phyloP scores from a whole-genome alignment of 1,284 basidiomycete species.

The Ustilago cynodontis region DNA sequence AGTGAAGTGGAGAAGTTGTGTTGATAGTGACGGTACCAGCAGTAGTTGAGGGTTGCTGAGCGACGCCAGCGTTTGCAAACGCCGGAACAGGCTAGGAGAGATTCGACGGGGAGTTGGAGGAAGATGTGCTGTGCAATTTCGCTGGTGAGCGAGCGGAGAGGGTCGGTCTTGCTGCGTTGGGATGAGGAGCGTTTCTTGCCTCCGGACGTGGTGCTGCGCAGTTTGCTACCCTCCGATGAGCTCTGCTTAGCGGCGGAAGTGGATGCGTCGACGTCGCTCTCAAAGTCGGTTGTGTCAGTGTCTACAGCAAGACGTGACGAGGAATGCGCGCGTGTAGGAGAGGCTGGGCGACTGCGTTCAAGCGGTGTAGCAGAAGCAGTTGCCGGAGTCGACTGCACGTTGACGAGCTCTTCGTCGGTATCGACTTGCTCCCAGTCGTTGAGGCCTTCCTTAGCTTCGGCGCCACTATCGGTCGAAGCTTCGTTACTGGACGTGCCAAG shows the following conservation, averaged over 20 bases:
- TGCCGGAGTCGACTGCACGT: constrained; percentile 37
- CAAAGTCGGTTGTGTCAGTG: constrained; percentile 47
- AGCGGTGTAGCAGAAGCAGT: constrained; percentile 51
- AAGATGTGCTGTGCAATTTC: constrained; percentile 67
- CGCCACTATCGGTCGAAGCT: constrained; percentile 2
- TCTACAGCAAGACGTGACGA: constrained; percentile 44
- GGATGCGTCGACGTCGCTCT: constrained; percentile 27
- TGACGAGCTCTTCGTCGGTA: constrained; percentile 54
- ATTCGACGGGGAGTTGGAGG: constrained; percentile 54
- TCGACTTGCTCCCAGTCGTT: constrained; percentile 61
- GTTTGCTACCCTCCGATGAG: constrained; percentile 15
- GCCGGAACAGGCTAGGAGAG: constrained; percentile 52
- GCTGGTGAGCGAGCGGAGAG: constrained; percentile 50
- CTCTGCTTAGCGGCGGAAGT: constrained; percentile 7
- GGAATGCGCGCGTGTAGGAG: constrained; percentile 30
- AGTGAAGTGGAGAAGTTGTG: constrained; percentile 33
- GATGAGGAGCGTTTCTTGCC: constrained; percentile 20
- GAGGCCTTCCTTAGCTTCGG: constrained; percentile 29
- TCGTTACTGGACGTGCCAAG: constrained; percentile 27
- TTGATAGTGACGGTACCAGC: constrained; percentile 59
- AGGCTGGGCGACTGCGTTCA: constrained; percentile 45
- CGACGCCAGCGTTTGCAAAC: constrained; percentile 60
- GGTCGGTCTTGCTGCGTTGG: constrained; percentile 55
- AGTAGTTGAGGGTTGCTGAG: constrained; percentile 65
- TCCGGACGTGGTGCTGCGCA: constrained; percentile 11